A percentile compares a stretch with the other conserved stretches of the same genome.
Conservation (phyloP, 192 early-diverging fungal species). For the Chytriomyces sp. region DNA sequence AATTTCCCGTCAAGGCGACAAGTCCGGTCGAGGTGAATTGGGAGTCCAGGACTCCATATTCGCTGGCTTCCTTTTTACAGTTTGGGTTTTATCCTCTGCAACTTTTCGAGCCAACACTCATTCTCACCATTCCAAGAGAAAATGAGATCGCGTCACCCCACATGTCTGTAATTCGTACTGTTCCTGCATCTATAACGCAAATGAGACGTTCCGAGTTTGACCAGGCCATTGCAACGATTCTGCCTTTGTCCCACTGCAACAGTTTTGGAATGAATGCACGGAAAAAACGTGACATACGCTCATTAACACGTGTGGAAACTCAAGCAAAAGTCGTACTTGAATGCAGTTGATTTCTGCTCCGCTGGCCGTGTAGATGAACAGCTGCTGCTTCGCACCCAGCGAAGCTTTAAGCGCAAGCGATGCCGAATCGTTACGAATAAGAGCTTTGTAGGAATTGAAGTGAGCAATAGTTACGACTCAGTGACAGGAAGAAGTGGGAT, state of each 20-base stretch:
- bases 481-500: no score
- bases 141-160: conserved; percentile 82
- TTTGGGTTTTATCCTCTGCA: not conserved
- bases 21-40: conserved; percentile 90
- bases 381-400: conserved; percentile 24
- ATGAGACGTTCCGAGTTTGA: conserved; percentile 83
- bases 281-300: not conserved
- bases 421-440: conserved; percentile 82
- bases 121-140: conserved; percentile 73
- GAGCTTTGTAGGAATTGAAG: conserved; percentile 55
- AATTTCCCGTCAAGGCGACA: conserved; percentile 87
- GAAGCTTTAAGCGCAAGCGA: conserved; percentile 10
- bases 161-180: conserved; percentile 79
- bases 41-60: conserved; percentile 80
- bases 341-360: conserved; percentile 86
- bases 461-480: not conserved
- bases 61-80: conserved; percentile 74
- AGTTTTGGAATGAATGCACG: not conserved
- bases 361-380: conserved; percentile 84
- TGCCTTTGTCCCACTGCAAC: conserved; percentile 81
- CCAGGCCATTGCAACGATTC: conserved; percentile 94
- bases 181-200: conserved; percentile 86
- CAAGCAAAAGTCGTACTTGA: conserved; percentile 58
- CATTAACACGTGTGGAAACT: not conserved
- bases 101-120: not conserved